These are phyloP conservation scores for Candida wancherniae DNA, from an alignment of 805 yeast genomes.

Conservation along the genomic window DNA sequence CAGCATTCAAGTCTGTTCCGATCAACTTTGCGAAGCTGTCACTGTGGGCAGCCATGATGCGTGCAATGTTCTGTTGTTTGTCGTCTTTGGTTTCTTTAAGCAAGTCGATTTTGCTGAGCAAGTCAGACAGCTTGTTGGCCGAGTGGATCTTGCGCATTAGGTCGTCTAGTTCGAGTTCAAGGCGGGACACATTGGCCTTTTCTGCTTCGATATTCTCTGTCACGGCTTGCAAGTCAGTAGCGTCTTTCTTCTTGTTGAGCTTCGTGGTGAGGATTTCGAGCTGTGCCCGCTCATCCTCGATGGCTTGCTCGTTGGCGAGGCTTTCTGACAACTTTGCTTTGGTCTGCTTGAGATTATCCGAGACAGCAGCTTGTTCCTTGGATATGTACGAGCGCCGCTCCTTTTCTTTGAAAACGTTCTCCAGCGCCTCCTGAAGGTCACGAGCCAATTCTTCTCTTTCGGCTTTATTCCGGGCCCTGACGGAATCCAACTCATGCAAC, in stretches of 20 bases:
- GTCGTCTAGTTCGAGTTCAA: constrained; percentile 44
- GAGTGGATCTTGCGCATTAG: constrained; percentile 46
- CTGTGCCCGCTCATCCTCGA: constrained; percentile 42
- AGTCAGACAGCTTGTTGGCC: constrained; percentile 55
- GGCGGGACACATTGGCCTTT: constrained; percentile 28
- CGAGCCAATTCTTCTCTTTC: too few species aligned
- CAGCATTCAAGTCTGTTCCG: constrained; percentile 14
- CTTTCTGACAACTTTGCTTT: constrained; percentile 35
- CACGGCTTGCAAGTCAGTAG: constrained; percentile 24
- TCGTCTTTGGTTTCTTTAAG: constrained; percentile 35
- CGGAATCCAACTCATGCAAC: too few species aligned
- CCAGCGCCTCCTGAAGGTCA: constrained; percentile 16
- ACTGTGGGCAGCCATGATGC: constrained; percentile 22
- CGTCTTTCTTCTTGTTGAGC: constrained; percentile 20
- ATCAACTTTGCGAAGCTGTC: constrained; percentile 17
- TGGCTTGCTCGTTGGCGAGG: constrained; percentile 40
- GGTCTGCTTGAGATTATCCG: constrained; percentile 32
- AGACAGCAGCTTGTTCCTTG: constrained; percentile 36
- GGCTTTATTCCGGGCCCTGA: too few species aligned
- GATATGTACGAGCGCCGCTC: constrained; percentile 39
- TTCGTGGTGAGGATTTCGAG: constrained; percentile 36
- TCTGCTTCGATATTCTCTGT: constrained; percentile 32
- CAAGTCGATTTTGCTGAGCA: constrained; percentile 49
- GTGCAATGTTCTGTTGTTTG: constrained; percentile 24
- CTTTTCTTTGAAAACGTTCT: constrained; percentile 34